A percentile compares a stretch with the other conserved stretches of the same genome.
These are phyloP conservation scores for Geotrichum fermentans DNA, from an alignment of 1,139 yeast species.

Conservation along the genomic window DNA sequence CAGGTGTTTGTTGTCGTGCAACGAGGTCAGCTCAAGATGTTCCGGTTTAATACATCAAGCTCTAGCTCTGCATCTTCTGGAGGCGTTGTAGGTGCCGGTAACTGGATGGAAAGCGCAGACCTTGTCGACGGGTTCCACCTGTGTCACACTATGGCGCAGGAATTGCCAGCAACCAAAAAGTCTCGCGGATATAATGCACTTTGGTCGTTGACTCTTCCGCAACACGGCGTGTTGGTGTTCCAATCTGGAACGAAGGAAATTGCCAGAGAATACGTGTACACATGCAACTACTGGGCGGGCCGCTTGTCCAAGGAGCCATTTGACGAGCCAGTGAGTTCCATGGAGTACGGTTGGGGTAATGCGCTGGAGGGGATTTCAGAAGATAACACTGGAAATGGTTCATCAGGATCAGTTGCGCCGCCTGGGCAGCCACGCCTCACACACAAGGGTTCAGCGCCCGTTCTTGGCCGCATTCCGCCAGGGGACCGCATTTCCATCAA, in stretches of 20 bases:
- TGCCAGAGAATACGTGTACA: constrained; percentile 64
- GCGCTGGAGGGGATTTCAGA: constrained; percentile 11
- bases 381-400: background rate
- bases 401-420: background rate
- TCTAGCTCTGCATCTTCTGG: constrained; percentile 11
- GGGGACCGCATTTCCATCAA: constrained; percentile 31
- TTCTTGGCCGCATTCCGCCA: constrained; percentile 22
- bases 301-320: constrained; percentile 72
- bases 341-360: constrained; percentile 73
- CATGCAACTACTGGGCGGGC: constrained; percentile 87
- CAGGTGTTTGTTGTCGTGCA: constrained; percentile 37
- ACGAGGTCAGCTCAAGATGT: constrained; percentile 37
- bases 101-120: constrained; percentile 48
- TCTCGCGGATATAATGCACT: constrained; percentile 30
- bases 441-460: constrained; percentile 7
- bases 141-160: constrained; percentile 34
- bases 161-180: constrained; percentile 30
- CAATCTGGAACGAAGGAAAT: constrained; percentile 59
- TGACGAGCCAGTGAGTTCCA: constrained; percentile 57
- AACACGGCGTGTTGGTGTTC: constrained; percentile 33
- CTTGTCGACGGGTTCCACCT: constrained; percentile 31
- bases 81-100: constrained; percentile 51
- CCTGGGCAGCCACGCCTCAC: constrained; percentile 1
- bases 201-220: constrained; percentile 39
- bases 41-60: constrained; percentile 26